These are phyloP conservation scores for Syzygium syzygioides DNA, from an alignment of 441 rosid species.

Conservation along the genomic window DNA sequence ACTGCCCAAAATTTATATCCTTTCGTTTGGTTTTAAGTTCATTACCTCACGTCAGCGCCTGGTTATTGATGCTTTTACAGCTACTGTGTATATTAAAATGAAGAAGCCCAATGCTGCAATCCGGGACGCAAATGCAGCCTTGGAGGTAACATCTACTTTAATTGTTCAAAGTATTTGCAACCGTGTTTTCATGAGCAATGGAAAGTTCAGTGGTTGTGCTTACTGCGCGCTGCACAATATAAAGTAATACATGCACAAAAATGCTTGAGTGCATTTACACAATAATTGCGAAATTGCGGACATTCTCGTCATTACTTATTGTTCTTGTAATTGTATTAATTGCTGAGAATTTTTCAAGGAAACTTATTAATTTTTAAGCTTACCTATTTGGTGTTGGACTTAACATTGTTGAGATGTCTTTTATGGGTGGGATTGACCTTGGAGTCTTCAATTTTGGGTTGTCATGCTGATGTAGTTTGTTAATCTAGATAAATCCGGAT, in stretches of 20 bases:
- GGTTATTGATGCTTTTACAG: conserved; percentile 33
- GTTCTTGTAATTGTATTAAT: neutral
- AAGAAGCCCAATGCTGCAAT: conserved; percentile 98
- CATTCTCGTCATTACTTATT: neutral
- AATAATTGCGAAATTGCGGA: neutral
- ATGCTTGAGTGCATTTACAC: neutral
- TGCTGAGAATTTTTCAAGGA: neutral
- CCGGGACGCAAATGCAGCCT: conserved; percentile 85
- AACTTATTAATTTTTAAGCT: neutral
- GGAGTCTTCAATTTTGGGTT: neutral
- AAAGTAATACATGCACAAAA: neutral
- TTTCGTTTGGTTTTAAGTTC: neutral
- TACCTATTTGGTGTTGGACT: neutral
- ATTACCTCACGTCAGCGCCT: neutral
- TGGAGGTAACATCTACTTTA: conserved; percentile 45
- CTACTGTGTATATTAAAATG: conserved; percentile 87
- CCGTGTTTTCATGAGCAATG: neutral
- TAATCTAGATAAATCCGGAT: conserved; percentile 79
- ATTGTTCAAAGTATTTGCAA: neutral
- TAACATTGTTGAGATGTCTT: neutral
- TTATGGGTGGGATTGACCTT: neutral
- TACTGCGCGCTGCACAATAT: neutral
- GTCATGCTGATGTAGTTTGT: neutral
- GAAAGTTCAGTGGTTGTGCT: neutral
- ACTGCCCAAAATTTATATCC: neutral